Evolutionary conservation across 805 yeast genomes (phyloP).

Genomic region (Komagataella populi): DNA sequence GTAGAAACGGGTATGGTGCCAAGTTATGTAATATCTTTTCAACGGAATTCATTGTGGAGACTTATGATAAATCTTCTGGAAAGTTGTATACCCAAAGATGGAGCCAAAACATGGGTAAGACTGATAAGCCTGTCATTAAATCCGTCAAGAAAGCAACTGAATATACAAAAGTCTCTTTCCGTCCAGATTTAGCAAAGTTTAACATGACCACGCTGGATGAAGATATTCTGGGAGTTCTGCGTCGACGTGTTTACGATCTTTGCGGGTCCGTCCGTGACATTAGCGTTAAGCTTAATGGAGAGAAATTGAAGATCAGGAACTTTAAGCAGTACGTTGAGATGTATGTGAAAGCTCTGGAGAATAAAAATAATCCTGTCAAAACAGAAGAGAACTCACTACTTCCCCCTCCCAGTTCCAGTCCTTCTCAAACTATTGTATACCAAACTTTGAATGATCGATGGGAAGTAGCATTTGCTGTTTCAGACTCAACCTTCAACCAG

Average conservation of each 20-base stretch:
- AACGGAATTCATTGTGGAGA: conserved; percentile 73
- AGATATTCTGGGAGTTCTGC: conserved; percentile 71
- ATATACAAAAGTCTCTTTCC: conserved; percentile 76
- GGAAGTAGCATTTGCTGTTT: conserved; percentile 92
- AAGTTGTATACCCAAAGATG: conserved; percentile 70
- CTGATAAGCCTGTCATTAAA: conserved; percentile 64
- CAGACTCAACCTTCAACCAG: conserved; percentile 84
- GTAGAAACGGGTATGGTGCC: conserved; percentile 98
- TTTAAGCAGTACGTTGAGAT: conserved; percentile 84
- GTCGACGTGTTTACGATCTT: conserved; percentile 89
- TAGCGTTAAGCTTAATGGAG: conserved; percentile 65
- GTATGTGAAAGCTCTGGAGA: conserved; percentile 67
- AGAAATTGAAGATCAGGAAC: conserved; percentile 49
- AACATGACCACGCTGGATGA: conserved; percentile 76
- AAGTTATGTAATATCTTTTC: conserved; percentile 94
- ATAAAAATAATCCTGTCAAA: conserved; percentile 17
- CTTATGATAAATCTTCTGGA: conserved; percentile 61
- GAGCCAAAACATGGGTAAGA: conserved; percentile 73
- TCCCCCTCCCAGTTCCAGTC: conserved; percentile 13
- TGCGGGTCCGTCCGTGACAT: conserved; percentile 88
- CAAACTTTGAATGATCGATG: conserved; percentile 77
- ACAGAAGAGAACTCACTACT: neutral
- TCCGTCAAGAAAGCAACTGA: conserved; percentile 47
- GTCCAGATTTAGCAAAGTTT: conserved; percentile 77
- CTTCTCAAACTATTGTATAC: conserved; percentile 49